Percentiles rank a stretch among this genome's conserved stretches.
Evolutionary conservation across 352 stramenopile species (phyloP).

Genomic region (Globisporangium viniferum): DNA sequence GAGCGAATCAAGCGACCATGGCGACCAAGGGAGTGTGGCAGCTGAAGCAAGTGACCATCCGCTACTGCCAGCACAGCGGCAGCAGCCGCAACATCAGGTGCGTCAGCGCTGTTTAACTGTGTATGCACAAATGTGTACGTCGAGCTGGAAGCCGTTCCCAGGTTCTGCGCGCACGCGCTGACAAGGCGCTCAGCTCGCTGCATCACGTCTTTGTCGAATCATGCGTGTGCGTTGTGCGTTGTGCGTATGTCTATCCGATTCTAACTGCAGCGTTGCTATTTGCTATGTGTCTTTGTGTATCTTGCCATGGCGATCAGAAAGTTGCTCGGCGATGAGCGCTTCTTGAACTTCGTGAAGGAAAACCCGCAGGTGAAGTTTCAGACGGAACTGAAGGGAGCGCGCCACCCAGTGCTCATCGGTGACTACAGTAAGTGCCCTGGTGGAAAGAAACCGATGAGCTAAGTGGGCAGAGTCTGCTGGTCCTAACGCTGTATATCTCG

Average conservation of each 20-base stretch:
- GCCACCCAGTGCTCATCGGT: constrained; percentile 78
- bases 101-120: not conserved
- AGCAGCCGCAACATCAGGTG: constrained; percentile 78
- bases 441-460: not conserved
- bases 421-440: constrained; percentile 65
- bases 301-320: constrained; percentile 23
- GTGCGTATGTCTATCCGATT: not conserved
- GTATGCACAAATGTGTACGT: not conserved
- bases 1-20: constrained; percentile 29
- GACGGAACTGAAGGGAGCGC: constrained; percentile 82
- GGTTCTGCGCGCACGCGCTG: not conserved
- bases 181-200: not conserved
- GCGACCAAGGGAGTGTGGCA: constrained; percentile 78
- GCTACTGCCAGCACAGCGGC: constrained; percentile 75
- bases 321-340: constrained; percentile 71
- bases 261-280: not conserved
- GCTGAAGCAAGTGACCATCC: constrained; percentile 76
- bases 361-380: constrained; percentile 85
- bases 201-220: not conserved
- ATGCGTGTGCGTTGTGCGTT: too few relatives aligned
- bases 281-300: not conserved
- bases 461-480: not conserved
- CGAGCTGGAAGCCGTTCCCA: not conserved
- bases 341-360: constrained; percentile 82
- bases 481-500: not conserved